Evolutionary conservation across 2,329 filamentous ascomycete genomes (phyloP).

Genomic region (Colletotrichum australisinense): DNA sequence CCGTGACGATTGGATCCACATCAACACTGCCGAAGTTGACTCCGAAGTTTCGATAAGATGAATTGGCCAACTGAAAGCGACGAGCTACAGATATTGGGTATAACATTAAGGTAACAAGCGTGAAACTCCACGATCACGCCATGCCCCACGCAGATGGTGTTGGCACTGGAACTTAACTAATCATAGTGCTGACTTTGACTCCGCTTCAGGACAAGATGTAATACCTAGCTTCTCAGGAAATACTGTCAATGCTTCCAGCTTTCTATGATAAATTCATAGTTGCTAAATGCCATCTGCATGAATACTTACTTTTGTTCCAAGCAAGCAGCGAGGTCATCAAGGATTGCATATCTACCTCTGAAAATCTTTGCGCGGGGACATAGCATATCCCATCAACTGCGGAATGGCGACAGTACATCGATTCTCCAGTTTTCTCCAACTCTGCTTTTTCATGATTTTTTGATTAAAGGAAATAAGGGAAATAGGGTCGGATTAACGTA

Average conservation of each 20-base stretch:
- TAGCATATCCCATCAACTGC: too few relatives aligned
- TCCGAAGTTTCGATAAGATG: not conserved
- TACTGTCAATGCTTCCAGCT: not conserved
- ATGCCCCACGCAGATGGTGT: slow-evolving; percentile 30
- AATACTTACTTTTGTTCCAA: too few relatives aligned
- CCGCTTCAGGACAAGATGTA: not conserved
- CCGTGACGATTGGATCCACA: not conserved
- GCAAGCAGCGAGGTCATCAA: too few relatives aligned
- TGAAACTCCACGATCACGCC: slow-evolving; percentile 20
- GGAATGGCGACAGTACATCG: too few relatives aligned
- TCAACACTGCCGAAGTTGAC: not conserved
- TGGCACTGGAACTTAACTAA: not conserved
- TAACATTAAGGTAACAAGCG: not conserved
- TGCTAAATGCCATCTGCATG: too few relatives aligned
- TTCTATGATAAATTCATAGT: too few relatives aligned
- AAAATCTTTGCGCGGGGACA: too few relatives aligned
- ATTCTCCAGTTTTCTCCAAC: too few relatives aligned
- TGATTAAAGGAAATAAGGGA: too few relatives aligned
- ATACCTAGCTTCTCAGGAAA: not conserved
- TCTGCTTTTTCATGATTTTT: too few relatives aligned
- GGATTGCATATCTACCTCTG: too few relatives aligned
- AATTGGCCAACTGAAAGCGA: not conserved
- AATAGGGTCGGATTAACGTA: too few relatives aligned
- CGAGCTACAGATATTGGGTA: not conserved
- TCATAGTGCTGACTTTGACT: not conserved